Base-by-base conservation (phyloP, 1,139 yeast genomes). In the Lodderomyces theae region DNA sequence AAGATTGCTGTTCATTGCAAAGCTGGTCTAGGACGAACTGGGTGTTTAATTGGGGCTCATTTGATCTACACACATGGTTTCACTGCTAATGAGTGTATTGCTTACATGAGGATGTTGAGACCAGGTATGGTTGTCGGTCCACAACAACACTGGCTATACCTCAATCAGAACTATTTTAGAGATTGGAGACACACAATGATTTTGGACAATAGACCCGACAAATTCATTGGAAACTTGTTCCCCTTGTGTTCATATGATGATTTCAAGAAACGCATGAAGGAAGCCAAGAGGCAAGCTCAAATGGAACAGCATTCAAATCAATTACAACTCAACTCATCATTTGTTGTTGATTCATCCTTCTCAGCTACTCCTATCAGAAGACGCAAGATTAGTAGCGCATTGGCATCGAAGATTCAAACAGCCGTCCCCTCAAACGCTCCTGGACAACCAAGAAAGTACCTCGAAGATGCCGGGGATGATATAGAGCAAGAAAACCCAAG, bases 71-170 rank as follows among this genome's bases (percentile, higher is more conserved):
- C 96, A 3, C 94, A 92, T 61, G 97, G 97, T 0, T 92, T 92
- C 59, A 92, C 97, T 5, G 98, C 98, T 5, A 86, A 80, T 56
- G 98, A 92, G 63, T 94, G 96, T 62, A 92, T 92, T 54, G 96
- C 92, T 1, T 92, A 89, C 57, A 86, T 92, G 94, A 77, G 98
- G 60, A 86, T 92, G 79, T 74, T 92, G 50, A 79, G 98, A 51
- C 98, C 98, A 0, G 98, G 98, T 24, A 92, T 92, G 98, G 97
- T 92, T 12, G 98, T 92, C 28, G 98, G 98, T 0, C 98, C 98
- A 2, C 98, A 92, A 61, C 98, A 92, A 59, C 98, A 92, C 65
- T 92, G 98, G 98, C 72, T 92, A 42, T 94, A 92, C 57, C 76
- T 92, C 51, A 96, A 92, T 60, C 98, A 92, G 63, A 85, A 89